These are phyloP conservation scores for Lactarius sp. DNA, from an alignment of 768 basidiomycete genomes.

Conservation along the genomic window DNA sequence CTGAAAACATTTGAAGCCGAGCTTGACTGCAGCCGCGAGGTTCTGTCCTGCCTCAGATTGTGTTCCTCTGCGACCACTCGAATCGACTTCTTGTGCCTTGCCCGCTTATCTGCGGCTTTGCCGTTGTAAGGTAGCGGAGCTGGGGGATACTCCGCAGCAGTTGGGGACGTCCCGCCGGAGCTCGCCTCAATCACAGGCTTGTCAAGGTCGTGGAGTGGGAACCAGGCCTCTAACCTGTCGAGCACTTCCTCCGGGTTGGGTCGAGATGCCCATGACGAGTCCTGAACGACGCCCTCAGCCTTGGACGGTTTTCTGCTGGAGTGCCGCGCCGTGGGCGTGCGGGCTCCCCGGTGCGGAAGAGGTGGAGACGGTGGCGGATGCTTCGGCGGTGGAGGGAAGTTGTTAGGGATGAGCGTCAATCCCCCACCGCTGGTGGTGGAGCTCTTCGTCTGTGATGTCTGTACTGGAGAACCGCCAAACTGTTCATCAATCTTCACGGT, in stretches of 20 bases:
- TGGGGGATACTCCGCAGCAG: constrained; percentile 47
- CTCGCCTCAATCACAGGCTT: constrained; percentile 89
- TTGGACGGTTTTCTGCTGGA: constrained; percentile 25
- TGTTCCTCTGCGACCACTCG: constrained; percentile 87
- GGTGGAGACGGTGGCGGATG: constrained; percentile 29
- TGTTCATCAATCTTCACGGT: constrained; percentile 25
- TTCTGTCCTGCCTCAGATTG: constrained; percentile 69
- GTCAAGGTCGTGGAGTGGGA: constrained; percentile 94
- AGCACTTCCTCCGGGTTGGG: constrained; percentile 91
- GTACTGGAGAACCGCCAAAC: constrained; percentile 28
- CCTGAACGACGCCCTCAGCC: constrained; percentile 59
- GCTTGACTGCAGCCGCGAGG: constrained; percentile 53
- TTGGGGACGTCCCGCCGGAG: constrained; percentile 76
- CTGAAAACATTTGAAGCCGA: constrained; percentile 51
- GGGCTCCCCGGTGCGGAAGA: constrained; percentile 20
- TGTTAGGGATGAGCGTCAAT: constrained; percentile 34
- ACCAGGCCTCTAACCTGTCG: constrained; percentile 89
- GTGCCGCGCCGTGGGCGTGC: constrained; percentile 27
- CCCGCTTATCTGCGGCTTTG: constrained; percentile 34
- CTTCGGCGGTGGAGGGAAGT: constrained; percentile 27
- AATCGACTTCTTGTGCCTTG: constrained; percentile 83
- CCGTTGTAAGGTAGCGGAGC: constrained; percentile 30
- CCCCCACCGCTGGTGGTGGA: constrained; percentile 31
- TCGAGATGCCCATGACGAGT: constrained; percentile 82
- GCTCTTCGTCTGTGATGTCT: constrained; percentile 28